Base-by-base conservation (phyloP, 1,284 basidiomycete species). In the Flammula alnicola region DNA sequence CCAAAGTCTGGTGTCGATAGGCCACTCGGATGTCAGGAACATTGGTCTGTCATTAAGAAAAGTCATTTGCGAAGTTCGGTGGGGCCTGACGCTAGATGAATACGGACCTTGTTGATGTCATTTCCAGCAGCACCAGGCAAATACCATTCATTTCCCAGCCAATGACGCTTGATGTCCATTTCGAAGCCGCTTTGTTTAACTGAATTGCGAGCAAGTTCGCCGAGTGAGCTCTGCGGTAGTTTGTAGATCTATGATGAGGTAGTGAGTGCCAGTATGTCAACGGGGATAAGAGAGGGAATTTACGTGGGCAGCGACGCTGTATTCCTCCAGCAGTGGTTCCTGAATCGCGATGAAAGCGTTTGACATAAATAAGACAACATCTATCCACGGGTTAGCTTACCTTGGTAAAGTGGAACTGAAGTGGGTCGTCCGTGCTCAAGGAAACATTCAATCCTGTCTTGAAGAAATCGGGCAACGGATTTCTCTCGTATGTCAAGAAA, bases 121-220 rank as follows among this genome's bases (percentile, higher is more conserved):
- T 97, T 97, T 3, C 93, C 94, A 7, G 83, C 83, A 2, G 88
- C 83, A 22, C 94, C 94, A 4, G 93, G 89, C 20, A 93, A 74
- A 68, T 93, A 96, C 90, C 93, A 98, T 54, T 89, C 75, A 55
- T 88, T 79, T 0, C 95, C 94, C 3, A 97, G 76, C 96, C 97
- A 99, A 69, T 98, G 97, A 11, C 94, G 86, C 74, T 99, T 99
- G 63, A 98, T 73, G 69, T 97, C 91, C 94, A 98, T 98, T 72
- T 99, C 97, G 71, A 98, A 99, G 1, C 97, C 97, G 57, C 91
- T 95, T 68, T 99, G 97, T 45, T 94, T 77, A 27, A 98, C 96
- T 2, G 93, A 95, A 73, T 98, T 99, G 38, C 96, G 84, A 14
- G 97, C 96, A 20, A 99, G 81, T 72, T 99, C 96, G 38, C 86